Conservation (phyloP, 2,329 filamentous ascomycete genomes). For the Exserohilum rostratum region DNA sequence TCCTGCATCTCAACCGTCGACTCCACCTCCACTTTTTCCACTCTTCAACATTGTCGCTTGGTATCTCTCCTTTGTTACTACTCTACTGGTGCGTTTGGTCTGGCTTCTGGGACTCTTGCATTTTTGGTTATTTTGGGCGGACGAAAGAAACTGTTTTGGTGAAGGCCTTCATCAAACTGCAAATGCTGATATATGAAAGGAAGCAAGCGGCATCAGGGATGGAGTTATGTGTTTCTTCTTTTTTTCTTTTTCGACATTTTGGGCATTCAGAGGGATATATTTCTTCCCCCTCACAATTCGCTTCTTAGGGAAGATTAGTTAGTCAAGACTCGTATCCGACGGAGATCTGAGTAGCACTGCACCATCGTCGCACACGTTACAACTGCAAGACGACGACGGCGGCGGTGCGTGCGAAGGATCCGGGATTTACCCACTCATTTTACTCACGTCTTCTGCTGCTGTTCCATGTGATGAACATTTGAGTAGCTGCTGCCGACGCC, state of each 20-base stretch:
- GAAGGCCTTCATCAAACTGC: conserved; percentile 23
- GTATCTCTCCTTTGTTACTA: conserved; percentile 46
- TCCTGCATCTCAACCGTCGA: conserved; percentile 20
- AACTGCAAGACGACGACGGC: background rate
- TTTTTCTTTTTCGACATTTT: conserved; percentile 19
- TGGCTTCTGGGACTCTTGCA: conserved; percentile 24
- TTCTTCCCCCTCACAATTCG: conserved; percentile 21
- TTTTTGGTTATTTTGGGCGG: conserved; percentile 9
- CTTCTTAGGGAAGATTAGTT: conserved; percentile 48
- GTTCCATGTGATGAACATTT: conserved; percentile 1
- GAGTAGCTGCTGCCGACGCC: background rate
- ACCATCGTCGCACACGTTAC: background rate
- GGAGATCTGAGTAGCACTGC: conserved; percentile 22
- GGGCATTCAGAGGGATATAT: conserved; percentile 28
- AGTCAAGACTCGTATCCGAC: conserved; percentile 52
- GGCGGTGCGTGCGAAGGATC: conserved; percentile 23
- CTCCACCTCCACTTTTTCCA: conserved; percentile 20
- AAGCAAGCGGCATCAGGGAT: conserved; percentile 28
- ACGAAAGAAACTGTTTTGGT: conserved; percentile 34
- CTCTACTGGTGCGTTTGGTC: conserved; percentile 22
- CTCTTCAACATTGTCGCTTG: conserved; percentile 32
- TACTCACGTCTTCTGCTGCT: conserved; percentile 11
- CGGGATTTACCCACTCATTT: conserved; percentile 49
- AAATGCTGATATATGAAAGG: conserved; percentile 23
- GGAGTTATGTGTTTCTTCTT: conserved; percentile 20